Evolutionary conservation across 1,284 basidiomycete species (phyloP).

Genomic region (Kwoniella shivajii): DNA sequence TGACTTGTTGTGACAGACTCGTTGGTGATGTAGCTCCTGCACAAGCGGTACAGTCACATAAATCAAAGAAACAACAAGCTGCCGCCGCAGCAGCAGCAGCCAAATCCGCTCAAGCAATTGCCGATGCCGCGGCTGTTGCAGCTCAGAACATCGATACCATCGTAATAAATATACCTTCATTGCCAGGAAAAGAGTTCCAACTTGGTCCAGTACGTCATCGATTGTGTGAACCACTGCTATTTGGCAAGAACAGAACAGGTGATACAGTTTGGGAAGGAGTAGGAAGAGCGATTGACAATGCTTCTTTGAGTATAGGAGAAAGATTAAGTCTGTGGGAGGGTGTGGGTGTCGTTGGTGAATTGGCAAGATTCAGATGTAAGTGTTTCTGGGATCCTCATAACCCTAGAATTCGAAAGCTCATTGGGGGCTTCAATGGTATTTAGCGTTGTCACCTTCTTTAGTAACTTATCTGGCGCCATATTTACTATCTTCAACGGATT

Average conservation of each 20-base stretch:
- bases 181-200: slow-evolving; percentile 70
- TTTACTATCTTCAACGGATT: slow-evolving; percentile 65
- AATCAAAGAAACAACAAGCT: slow-evolving; percentile 56
- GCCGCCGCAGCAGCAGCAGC: slow-evolving; percentile 62
- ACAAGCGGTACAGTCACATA: slow-evolving; percentile 50
- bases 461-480: slow-evolving; percentile 73
- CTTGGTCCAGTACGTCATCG: slow-evolving; percentile 85
- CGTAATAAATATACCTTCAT: slow-evolving; percentile 62
- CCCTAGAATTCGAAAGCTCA: neutral
- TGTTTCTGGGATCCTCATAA: slow-evolving; percentile 6
- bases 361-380: slow-evolving; percentile 75
- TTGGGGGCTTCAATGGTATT: slow-evolving; percentile 52
- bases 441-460: slow-evolving; percentile 62
- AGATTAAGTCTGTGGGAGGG: slow-evolving; percentile 76
- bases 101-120: slow-evolving; percentile 71
- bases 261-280: slow-evolving; percentile 58
- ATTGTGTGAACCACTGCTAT: slow-evolving; percentile 84
- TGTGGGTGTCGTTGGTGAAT: slow-evolving; percentile 78
- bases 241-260: slow-evolving; percentile 54
- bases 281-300: slow-evolving; percentile 40
- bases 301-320: slow-evolving; percentile 55
- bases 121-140: slow-evolving; percentile 28
- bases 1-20: slow-evolving; percentile 23
- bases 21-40: slow-evolving; percentile 39
- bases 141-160: slow-evolving; percentile 40